Conservation (phyloP, 179 eudicot genomes). For the Gypsophila paniculata region DNA sequence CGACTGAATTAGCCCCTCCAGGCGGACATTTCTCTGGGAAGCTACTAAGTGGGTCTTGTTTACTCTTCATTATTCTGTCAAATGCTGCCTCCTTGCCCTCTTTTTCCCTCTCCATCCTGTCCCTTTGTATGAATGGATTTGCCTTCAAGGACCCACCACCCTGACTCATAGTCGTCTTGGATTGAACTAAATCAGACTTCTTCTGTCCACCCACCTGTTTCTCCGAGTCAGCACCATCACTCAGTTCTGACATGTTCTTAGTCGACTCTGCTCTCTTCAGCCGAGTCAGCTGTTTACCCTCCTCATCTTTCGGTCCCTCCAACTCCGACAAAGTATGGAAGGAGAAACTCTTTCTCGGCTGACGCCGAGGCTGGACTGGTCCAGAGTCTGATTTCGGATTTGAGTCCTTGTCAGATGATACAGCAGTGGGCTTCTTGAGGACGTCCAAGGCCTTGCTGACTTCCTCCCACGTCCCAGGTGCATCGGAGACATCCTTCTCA, state of each 20-base stretch:
- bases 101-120: slow-evolving; percentile 55
- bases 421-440: slow-evolving; percentile 39
- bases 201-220: not conserved
- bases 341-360: slow-evolving; percentile 47
- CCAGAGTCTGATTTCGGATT: slow-evolving; percentile 18
- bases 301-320: slow-evolving; percentile 36
- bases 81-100: slow-evolving; percentile 56
- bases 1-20: slow-evolving; percentile 53
- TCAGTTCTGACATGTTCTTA: slow-evolving; percentile 5
- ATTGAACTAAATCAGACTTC: slow-evolving; percentile 3
- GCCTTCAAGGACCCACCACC: slow-evolving; percentile 50
- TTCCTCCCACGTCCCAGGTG: slow-evolving; percentile 80
- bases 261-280: slow-evolving; percentile 18
- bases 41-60: slow-evolving; percentile 56
- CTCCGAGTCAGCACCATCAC: not conserved
- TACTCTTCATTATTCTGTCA: slow-evolving; percentile 35
- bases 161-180: slow-evolving; percentile 22
- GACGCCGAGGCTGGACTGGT: not conserved
- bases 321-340: slow-evolving; percentile 74
- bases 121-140: slow-evolving; percentile 64
- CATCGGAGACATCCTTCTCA: slow-evolving; percentile 40
- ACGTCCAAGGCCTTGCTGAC: slow-evolving; percentile 72
- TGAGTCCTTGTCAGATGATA: slow-evolving; percentile 4
- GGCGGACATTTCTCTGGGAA: slow-evolving; percentile 76
- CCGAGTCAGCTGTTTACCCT: not conserved